Percentiles rank a stretch among this genome's conserved stretches.
phyloP scores from a whole-genome alignment of 2,329 filamentous ascomycete species.

The Chalaropsis ovoidea region DNA sequence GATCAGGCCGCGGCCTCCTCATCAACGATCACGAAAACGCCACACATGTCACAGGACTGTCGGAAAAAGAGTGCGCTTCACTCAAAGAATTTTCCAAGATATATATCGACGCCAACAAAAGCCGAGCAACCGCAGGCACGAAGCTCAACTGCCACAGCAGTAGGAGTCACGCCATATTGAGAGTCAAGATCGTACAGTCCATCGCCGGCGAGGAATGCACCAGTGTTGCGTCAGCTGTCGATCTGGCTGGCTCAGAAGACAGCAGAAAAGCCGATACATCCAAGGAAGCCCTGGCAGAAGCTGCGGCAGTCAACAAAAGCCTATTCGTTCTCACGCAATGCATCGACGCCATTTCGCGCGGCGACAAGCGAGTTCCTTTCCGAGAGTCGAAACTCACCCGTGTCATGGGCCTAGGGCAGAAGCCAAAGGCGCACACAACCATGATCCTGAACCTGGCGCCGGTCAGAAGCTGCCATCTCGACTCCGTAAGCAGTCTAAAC shows the following conservation, averaged over 20 bases:
- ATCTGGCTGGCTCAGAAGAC: conserved; percentile 90
- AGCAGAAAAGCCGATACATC: conserved; percentile 90
- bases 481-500: conserved; percentile 86
- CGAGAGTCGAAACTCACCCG: conserved; percentile 96
- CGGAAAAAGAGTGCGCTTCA: conserved; percentile 69
- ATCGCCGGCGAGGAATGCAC: conserved; percentile 57
- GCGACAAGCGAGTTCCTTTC: conserved; percentile 73
- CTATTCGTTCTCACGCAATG: conserved; percentile 90
- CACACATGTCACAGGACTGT: conserved; percentile 76
- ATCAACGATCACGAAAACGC: conserved; percentile 78
- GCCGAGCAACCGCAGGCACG: conserved; percentile 78
- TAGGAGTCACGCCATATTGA: conserved; percentile 79
- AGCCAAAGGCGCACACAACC: conserved; percentile 75
- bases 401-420: conserved; percentile 83
- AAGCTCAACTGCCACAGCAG: conserved; percentile 90
- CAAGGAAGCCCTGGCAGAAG: conserved; percentile 86
- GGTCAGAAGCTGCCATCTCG: conserved; percentile 82
- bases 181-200: conserved; percentile 74
- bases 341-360: conserved; percentile 79
- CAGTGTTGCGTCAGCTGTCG: conserved; percentile 86
- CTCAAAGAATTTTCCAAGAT: conserved; percentile 82
- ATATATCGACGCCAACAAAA: conserved; percentile 86
- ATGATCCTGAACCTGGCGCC: conserved; percentile 96
- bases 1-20: conserved; percentile 67
- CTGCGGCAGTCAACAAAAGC: conserved; percentile 94